Conservation (phyloP, 768 basidiomycete genomes). For the Tulasnella sp. region DNA sequence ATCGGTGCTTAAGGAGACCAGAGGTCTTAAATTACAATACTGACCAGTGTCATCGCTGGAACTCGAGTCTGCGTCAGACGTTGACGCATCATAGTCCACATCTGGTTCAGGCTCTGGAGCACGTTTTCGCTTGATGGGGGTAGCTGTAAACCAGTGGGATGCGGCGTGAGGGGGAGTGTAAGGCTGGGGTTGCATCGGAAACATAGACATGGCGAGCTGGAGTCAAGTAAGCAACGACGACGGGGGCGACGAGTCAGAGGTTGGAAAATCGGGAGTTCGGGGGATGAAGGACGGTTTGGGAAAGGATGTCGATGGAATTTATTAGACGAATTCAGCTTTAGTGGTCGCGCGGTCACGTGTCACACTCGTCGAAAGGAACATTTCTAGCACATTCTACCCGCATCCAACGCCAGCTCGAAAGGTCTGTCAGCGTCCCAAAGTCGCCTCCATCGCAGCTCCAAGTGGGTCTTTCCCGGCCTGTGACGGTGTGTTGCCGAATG, state of each 20-base stretch:
- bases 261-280: too few species aligned
- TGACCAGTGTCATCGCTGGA: slow-evolving; percentile 3
- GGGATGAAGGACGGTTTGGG: not conserved
- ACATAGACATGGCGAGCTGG: not conserved
- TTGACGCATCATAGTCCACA: not conserved
- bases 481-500: too few species aligned
- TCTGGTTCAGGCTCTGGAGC: too few species aligned
- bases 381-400: too few species aligned
- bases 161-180: not conserved
- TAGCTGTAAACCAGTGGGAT: not conserved
- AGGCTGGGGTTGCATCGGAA: slow-evolving; percentile 10
- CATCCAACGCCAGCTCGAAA: too few species aligned
- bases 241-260: too few species aligned
- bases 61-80: slow-evolving; percentile 2
- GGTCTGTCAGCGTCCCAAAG: too few species aligned
- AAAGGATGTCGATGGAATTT: not conserved
- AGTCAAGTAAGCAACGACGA: not conserved
- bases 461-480: too few species aligned
- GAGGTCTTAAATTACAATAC: not conserved
- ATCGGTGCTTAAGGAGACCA: not conserved
- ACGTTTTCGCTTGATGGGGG: slow-evolving; percentile 1
- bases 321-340: not conserved
- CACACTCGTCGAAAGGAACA: too few species aligned
- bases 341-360: not conserved
- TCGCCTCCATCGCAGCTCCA: too few species aligned